Conservation (phyloP, 2,329 filamentous ascomycete species). For the Tolypocladium ophioglossoides region DNA sequence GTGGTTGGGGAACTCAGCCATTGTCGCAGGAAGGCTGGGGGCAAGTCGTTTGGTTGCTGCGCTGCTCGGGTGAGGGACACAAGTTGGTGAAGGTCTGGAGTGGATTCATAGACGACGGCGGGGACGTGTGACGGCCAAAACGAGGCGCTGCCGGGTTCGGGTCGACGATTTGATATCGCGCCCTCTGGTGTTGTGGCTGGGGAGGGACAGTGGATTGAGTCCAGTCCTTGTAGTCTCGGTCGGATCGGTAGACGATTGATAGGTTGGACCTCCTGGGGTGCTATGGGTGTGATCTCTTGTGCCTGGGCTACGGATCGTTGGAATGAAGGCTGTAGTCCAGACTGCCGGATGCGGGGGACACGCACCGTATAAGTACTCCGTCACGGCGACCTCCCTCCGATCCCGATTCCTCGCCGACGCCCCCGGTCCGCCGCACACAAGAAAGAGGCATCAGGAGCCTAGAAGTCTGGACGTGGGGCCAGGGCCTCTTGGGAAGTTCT, state of each 20-base stretch:
- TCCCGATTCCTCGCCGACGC: neutral
- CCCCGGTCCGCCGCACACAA: neutral
- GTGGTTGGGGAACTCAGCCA: slow-evolving; percentile 38
- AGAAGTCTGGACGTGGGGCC: neutral
- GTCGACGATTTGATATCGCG: neutral
- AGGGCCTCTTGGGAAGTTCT: neutral
- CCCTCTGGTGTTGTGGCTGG: neutral
- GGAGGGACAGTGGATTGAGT: neutral
- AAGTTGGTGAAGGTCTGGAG: slow-evolving; percentile 3
- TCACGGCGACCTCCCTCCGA: neutral
- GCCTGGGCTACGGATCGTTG: neutral
- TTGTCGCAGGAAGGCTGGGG: slow-evolving; percentile 10
- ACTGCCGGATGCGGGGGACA: neutral
- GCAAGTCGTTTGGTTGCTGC: slow-evolving; percentile 1
- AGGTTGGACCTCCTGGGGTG: neutral
- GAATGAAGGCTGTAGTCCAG: neutral
- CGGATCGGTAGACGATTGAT: neutral
- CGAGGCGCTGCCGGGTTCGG: slow-evolving; percentile 1
- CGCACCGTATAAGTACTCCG: neutral
- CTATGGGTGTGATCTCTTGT: neutral
- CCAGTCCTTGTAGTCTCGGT: neutral
- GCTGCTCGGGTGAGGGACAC: slow-evolving; percentile 8
- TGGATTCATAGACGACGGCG: slow-evolving; percentile 11
- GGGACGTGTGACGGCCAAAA: neutral
- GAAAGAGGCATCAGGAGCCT: neutral